phyloP scores from a whole-genome alignment of 202 grass and related monocot species.

The Zoysia matrella region DNA sequence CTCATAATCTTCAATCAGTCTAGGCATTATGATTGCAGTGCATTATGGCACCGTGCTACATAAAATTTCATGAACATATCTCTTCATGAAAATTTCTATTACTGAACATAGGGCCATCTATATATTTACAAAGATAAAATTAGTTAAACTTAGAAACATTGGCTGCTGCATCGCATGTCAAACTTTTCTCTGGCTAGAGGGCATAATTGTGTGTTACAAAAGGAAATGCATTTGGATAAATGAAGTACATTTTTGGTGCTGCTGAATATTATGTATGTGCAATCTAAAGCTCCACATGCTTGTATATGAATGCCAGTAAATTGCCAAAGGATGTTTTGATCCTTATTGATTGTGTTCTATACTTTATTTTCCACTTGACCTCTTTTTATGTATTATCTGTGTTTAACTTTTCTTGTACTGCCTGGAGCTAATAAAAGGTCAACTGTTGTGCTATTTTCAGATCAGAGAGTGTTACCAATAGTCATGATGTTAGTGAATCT shows the following conservation, averaged over 20 bases:
- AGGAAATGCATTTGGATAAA: neutral
- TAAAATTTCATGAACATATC: neutral
- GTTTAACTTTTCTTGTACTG: neutral
- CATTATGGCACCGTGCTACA: neutral
- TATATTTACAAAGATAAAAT: conserved; percentile 26
- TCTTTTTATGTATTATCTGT: conserved; percentile 30
- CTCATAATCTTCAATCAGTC: neutral
- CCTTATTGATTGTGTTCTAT: neutral
- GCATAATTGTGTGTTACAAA: neutral
- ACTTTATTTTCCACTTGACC: neutral
- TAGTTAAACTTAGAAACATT: conserved; percentile 16
- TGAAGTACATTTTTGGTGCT: neutral
- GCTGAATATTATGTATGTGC: neutral
- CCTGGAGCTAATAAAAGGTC: conserved; percentile 24
- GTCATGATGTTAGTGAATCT: conserved; percentile 62
- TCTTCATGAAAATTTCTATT: neutral
- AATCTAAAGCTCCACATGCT: conserved; percentile 1
- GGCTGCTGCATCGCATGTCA: neutral
- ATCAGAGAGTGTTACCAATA: conserved; percentile 67
- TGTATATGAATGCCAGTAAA: neutral
- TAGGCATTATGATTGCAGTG: neutral
- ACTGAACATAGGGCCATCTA: neutral
- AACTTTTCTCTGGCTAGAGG: neutral
- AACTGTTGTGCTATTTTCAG: conserved; percentile 51
- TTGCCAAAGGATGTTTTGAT: neutral